A percentile compares a stretch with the other conserved stretches of the same genome.
These are phyloP conservation scores for Phylloporus sp. DNA, from an alignment of 768 basidiomycete species.

Conservation along the genomic window DNA sequence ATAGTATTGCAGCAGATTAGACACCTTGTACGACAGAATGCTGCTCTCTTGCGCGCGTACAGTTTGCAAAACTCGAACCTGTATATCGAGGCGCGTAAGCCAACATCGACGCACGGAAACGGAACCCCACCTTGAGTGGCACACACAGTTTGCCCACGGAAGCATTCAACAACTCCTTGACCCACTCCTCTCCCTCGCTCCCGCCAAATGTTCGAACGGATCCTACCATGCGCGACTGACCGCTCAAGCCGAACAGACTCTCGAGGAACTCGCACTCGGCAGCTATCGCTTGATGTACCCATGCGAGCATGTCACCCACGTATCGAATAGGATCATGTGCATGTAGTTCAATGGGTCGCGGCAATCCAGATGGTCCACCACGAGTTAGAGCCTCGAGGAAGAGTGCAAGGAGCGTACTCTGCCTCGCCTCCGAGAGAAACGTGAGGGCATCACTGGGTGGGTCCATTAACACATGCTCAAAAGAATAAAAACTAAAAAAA, in stretches of 20 bases:
- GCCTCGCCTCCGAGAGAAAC: conserved; percentile 75
- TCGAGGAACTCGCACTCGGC: conserved; percentile 94
- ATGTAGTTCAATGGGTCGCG: conserved; percentile 93
- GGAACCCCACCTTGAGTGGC: conserved; percentile 83
- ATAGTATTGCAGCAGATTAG: conserved; percentile 95
- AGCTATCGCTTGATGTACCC: conserved; percentile 95
- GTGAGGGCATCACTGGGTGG: conserved; percentile 65
- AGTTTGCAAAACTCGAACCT: conserved; percentile 91
- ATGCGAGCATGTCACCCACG: conserved; percentile 97
- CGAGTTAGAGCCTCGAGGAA: conserved; percentile 87
- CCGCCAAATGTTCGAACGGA: conserved; percentile 51
- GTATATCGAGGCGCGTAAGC: not conserved
- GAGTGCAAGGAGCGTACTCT: conserved; percentile 68
- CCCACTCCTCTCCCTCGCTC: conserved; percentile 72
- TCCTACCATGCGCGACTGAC: conserved; percentile 62
- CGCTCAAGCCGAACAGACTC: conserved; percentile 67
- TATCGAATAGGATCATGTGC: conserved; percentile 97
- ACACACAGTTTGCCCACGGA: conserved; percentile 79
- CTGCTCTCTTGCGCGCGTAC: conserved; percentile 90
- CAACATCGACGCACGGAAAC: no score
- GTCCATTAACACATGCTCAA: not conserved
- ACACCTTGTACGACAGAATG: conserved; percentile 87
- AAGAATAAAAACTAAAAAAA: not conserved
- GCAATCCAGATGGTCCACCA: conserved; percentile 78
- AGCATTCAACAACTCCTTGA: conserved; percentile 73